Percentiles rank a stretch among this genome's conserved stretches.
Evolutionary conservation across 1,139 yeast genomes (phyloP).

Genomic region (Kurtzmaniella quercitrusa): DNA sequence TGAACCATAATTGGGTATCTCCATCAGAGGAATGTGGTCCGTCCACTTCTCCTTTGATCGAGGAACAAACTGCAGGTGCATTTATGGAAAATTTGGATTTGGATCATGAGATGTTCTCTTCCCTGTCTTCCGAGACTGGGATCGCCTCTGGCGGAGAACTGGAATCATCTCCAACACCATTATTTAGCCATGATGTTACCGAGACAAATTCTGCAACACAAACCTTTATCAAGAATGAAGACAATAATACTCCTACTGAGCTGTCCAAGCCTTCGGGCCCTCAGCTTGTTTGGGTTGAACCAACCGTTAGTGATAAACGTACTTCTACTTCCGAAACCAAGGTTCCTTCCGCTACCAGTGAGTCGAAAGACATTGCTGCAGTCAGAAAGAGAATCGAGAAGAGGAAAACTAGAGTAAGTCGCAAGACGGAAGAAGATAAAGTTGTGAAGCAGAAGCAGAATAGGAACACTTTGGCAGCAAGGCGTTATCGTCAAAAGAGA

Average conservation of each 20-base stretch:
- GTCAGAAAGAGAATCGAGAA: slow-evolving; percentile 1
- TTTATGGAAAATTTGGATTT: not conserved
- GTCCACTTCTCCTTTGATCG: not conserved
- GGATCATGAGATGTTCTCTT: not conserved
- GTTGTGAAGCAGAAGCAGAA: not conserved
- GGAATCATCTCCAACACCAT: not conserved
- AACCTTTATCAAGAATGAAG: not conserved
- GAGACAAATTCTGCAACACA: not conserved
- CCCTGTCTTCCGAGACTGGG: not conserved
- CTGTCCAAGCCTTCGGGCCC: not conserved
- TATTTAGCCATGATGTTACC: not conserved
- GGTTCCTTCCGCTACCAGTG: not conserved
- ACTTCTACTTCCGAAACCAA: not conserved
- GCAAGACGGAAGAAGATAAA: not conserved
- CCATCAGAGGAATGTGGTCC: not conserved
- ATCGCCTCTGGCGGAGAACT: not conserved
- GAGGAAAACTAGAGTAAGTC: not conserved
- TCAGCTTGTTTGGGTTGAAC: slow-evolving; percentile 2
- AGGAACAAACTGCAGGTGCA: not conserved
- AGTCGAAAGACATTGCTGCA: not conserved
- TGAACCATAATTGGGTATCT: not conserved
- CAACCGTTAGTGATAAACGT: not conserved
- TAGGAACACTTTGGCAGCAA: slow-evolving; percentile 18
- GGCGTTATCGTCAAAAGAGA: slow-evolving; percentile 17
- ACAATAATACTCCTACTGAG: not conserved